Percentiles rank a stretch among this genome's conserved stretches.
These are phyloP conservation scores for Sabuloglossum arenarium DNA, from an alignment of 495 filamentous ascomycete species.

Conservation along the genomic window DNA sequence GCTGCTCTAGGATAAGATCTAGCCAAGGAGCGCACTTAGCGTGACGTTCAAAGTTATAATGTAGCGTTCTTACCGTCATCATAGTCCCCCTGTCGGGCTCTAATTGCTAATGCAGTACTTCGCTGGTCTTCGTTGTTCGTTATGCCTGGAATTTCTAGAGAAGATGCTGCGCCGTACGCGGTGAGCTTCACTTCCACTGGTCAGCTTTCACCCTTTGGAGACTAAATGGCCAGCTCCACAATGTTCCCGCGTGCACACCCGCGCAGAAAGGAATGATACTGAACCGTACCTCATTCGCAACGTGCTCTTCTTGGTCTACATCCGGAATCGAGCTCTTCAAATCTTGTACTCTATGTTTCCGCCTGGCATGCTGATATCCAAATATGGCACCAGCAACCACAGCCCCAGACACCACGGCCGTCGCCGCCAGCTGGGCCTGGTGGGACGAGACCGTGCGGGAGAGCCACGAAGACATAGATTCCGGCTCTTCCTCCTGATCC, in stretches of 20 bases:
- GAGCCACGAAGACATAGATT: conserved; percentile 9
- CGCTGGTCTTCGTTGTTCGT: conserved; percentile 56
- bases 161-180: conserved; percentile 46
- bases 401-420: conserved; percentile 12
- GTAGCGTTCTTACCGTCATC: conserved; percentile 42
- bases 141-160: conserved; percentile 19
- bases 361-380: conserved; percentile 17
- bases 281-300: conserved; percentile 11
- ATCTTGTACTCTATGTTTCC: conserved; percentile 14
- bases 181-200: conserved; percentile 38
- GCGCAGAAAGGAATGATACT: conserved; percentile 1
- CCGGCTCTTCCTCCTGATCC: neutral
- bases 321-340: conserved; percentile 22
- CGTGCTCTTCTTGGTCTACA: conserved; percentile 8
- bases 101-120: conserved; percentile 50
- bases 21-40: conserved; percentile 5
- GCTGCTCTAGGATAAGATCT: conserved; percentile 88
- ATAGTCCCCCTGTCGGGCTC: conserved; percentile 74
- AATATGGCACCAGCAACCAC: conserved; percentile 13
- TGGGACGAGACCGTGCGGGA: conserved; percentile 10
- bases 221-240: neutral
- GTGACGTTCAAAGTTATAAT: neutral
- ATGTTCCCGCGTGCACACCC: too few species aligned
- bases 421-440: conserved; percentile 11
- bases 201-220: conserved; percentile 6